A percentile compares a stretch with the other conserved stretches of the same genome.
Conservation (phyloP, 768 basidiomycete species). For the Terana coerulea region DNA sequence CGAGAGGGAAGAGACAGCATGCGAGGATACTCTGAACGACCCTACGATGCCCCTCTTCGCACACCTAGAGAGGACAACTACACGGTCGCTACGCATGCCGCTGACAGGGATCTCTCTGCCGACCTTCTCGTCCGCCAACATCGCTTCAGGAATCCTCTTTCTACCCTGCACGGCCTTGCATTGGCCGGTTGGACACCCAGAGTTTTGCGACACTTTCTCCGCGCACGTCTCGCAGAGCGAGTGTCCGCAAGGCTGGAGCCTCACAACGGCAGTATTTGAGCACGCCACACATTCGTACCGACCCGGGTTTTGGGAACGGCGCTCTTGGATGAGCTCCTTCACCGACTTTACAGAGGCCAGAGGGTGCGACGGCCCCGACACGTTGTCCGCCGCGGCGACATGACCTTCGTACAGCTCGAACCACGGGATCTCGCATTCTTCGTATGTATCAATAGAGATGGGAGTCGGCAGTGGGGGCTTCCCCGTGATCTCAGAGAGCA, state of each 20-base stretch:
- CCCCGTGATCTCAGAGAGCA: background rate
- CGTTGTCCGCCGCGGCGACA: background rate
- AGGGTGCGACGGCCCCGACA: background rate
- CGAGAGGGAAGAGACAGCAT: background rate
- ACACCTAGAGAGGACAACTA: background rate
- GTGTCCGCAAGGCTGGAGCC: background rate
- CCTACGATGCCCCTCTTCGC: background rate
- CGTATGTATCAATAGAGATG: background rate
- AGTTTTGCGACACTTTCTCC: background rate
- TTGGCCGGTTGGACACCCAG: background rate
- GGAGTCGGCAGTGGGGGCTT: background rate
- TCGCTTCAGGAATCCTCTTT: background rate
- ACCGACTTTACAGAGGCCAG: background rate
- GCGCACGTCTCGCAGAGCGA: background rate
- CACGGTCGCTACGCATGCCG: too few species aligned
- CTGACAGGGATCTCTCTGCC: too few species aligned
- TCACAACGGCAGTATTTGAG: background rate
- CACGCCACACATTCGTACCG: background rate
- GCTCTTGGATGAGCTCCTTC: background rate
- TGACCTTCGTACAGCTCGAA: constrained; percentile 1
- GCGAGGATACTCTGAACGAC: background rate
- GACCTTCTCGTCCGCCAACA: too few species aligned
- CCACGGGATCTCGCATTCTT: background rate
- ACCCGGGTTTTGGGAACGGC: background rate
- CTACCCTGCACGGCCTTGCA: background rate